Evolutionary conservation across 2,329 filamentous ascomycete species (phyloP), one percentile per base, ranked within the genome.

Genomic region (Allantophomopsis lycopodina): DNA sequence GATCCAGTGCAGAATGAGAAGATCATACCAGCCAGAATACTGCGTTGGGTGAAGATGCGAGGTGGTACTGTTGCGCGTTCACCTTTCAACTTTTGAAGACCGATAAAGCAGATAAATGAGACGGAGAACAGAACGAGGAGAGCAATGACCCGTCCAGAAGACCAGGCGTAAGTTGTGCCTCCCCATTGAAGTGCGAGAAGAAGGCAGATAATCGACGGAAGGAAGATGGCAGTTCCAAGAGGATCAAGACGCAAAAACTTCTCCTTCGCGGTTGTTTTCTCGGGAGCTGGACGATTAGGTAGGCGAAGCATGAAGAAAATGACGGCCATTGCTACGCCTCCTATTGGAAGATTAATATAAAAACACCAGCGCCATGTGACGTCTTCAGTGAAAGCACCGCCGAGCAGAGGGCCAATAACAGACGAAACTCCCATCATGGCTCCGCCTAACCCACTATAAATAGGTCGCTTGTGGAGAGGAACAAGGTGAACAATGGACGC

Each of bases 141-240:
- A 11, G 44, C 52, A 35, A 58, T 51, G 40, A 57, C 49, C 16
- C 50, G 50, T 5, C 44, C 50, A 1, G 59, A 56, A 37, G 57
- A 55, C 67, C 67, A 71, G 14, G 59, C 45, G 40, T 68, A 57
- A 2, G 56, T 58, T 4, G 56, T 54, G 5, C 67, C 67, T 36
- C 65, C 67, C 52, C 64, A 69, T 50, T 69, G 64, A 1, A 70
- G 50, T 23, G 48, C 49, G n/a, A 51, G 42, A 13, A 51, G 38
- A 8, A 50, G 42, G 38, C 45, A 51, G 14, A 49, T 39, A n/a
- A 49, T 45, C n/a, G 45, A 44, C n/a, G 46, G 40, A 16, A 49
- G 42, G 33, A 55, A 43, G 20, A 57, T 38, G 13, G 51, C 40
- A 13, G 44, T 47, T 2, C 57, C 57, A 11, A 57, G 41, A 7